phyloP scores from a whole-genome alignment of 352 stramenopile genomes.

The Globisporangium barbulae region DNA sequence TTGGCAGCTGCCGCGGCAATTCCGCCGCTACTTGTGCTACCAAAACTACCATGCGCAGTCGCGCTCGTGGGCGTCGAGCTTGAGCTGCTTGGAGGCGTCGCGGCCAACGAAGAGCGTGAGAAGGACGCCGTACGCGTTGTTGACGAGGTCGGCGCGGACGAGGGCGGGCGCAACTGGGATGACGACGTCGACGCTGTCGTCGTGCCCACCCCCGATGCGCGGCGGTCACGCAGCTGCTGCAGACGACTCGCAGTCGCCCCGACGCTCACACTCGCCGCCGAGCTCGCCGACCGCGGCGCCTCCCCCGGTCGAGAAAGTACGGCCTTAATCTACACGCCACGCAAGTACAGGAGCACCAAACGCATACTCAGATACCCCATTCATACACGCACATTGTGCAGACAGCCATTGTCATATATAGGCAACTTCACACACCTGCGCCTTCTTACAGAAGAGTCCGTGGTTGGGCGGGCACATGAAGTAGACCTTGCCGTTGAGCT shows the following conservation, averaged over 20 bases:
- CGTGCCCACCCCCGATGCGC: constrained; percentile 23
- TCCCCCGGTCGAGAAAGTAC: constrained; percentile 26
- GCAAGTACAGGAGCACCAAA: neutral
- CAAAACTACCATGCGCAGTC: constrained; percentile 12
- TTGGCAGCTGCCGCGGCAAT: constrained; percentile 13
- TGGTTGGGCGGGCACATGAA: constrained; percentile 71
- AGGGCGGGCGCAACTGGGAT: constrained; percentile 8
- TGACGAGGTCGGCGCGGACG: constrained; percentile 13
- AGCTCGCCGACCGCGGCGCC: constrained; percentile 2
- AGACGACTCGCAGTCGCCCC: constrained; percentile 21
- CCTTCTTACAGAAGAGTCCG: constrained; percentile 71
- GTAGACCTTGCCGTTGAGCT: constrained; percentile 79
- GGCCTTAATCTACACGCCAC: constrained; percentile 23
- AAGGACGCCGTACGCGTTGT: constrained; percentile 11
- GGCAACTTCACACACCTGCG: constrained; percentile 20
- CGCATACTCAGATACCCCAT: neutral
- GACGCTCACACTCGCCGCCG: constrained; percentile 6
- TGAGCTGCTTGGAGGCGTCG: constrained; percentile 12
- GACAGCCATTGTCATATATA: neutral
- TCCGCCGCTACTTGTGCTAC: neutral
- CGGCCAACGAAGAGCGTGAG: constrained; percentile 14
- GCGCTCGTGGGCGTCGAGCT: neutral
- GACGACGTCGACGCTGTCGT: constrained; percentile 11
- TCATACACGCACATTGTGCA: neutral
- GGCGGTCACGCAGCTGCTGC: constrained; percentile 32